Evolutionary conservation across 2,329 filamentous ascomycete genomes (phyloP).

Genomic region (Aspergillus clavatus): DNA sequence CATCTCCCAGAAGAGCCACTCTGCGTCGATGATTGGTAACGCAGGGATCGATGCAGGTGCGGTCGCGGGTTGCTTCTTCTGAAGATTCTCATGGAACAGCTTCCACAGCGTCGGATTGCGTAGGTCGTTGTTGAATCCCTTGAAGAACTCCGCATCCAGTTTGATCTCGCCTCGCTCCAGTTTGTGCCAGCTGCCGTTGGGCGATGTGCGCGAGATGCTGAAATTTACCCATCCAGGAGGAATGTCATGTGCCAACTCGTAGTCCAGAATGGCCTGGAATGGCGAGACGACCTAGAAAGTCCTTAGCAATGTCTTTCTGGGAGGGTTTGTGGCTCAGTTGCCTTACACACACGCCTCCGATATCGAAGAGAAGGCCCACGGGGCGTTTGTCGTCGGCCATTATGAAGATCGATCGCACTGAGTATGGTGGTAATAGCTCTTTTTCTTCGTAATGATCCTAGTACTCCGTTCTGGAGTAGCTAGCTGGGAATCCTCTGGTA

Average conservation of each 20-base stretch:
- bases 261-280: conserved; percentile 88
- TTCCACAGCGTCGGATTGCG: conserved; percentile 63
- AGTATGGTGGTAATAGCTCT: background rate
- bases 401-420: background rate
- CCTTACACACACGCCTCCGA: conserved; percentile 92
- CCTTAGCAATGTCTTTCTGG: conserved; percentile 6
- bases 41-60: conserved; percentile 47
- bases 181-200: conserved; percentile 79
- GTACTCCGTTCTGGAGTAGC: no score
- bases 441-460: no score
- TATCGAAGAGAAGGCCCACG: conserved; percentile 83
- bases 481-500: background rate
- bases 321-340: background rate
- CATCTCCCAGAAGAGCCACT: conserved; percentile 85
- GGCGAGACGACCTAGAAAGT: conserved; percentile 71
- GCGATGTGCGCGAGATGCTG: conserved; percentile 73
- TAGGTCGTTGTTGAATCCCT: conserved; percentile 70
- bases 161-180: conserved; percentile 79
- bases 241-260: conserved; percentile 71
- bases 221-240: conserved; percentile 89
- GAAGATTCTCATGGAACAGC: conserved; percentile 46
- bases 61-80: conserved; percentile 21
- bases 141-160: conserved; percentile 71
- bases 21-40: conserved; percentile 68
- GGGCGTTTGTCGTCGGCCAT: conserved; percentile 50